Evolutionary conservation across 768 basidiomycete species (phyloP), one percentile per base, ranked within the genome.

Genomic region (Kwoniella sp.): DNA sequence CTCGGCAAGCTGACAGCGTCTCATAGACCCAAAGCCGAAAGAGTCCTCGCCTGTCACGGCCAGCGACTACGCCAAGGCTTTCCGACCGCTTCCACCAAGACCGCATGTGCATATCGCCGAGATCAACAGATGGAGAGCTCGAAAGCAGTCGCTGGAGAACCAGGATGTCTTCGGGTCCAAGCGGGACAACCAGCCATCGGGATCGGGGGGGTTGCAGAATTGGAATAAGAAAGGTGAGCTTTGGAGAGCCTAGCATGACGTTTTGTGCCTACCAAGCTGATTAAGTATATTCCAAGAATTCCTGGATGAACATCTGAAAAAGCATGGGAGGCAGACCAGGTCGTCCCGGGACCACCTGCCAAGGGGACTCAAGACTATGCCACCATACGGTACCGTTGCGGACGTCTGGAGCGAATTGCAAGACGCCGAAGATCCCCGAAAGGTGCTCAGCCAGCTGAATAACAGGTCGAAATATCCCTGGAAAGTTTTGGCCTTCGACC

Each of bases 401-500:
- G 76, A 78, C 8, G 61, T 74, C 11, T 75, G 73, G 73, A 51
- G 26, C 20, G 71, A 66, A 30, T 50, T 75, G 52, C 89, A 89
- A 23, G 89, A 95, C 66, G 86, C 86, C 22, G 82, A 83, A 4
- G 83, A 85, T 60, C 90, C 91, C 22, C 87, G 90, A 28, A 79
- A 82, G n/a, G 82, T 92, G 12, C 83, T 89, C 41, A 76, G 82
- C 12, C 80, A 86, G 64, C 84, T 99, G 11, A 82, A 83, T 56
- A 84, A 93, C 66, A 86, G 89, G 13, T 80, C 78, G 4, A 73
- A 83, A 26, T 83, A 92, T 52, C 89, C 89, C 0, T 86, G 88
- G 55, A 98, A 96, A 81, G 86, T 88, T 2, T 83, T 98, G 45
- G 88, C 91, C 64, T 98, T 96, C 80, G 81, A 84, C 17, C 89